These are phyloP conservation scores for Quercus agrifolia DNA, from an alignment of 306 rosid species.

Conservation along the genomic window DNA sequence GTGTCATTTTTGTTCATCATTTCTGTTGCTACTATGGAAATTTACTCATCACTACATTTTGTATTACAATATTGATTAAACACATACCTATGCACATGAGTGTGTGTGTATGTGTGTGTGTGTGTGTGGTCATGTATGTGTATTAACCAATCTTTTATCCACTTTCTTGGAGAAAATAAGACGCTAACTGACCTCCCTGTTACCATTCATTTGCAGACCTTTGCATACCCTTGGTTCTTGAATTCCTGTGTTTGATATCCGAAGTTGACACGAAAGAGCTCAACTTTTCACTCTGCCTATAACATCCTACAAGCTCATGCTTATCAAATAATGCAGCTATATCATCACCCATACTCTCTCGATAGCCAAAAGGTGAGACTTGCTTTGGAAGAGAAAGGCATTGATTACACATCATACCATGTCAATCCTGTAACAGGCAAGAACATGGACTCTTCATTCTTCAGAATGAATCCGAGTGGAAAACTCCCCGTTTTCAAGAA, in stretches of 20 bases:
- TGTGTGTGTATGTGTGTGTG: too few species aligned
- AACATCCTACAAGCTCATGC: constrained; percentile 16
- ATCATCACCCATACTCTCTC: constrained; percentile 90
- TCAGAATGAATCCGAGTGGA: constrained; percentile 70
- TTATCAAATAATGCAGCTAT: constrained; percentile 68
- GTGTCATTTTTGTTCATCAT: not conserved
- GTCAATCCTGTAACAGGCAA: constrained; percentile 87
- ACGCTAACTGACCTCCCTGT: constrained; percentile 3
- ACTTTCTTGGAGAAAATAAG: not conserved
- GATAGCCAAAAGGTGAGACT: constrained; percentile 92
- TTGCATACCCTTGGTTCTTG: not conserved
- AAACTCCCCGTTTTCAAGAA: constrained; percentile 86
- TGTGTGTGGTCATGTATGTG: not conserved
- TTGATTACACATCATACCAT: constrained; percentile 88
- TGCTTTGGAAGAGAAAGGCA: constrained; percentile 83
- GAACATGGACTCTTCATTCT: constrained; percentile 77
- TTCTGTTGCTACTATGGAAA: not conserved
- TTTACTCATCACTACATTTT: not conserved
- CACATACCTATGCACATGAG: not conserved
- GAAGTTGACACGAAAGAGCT: constrained; percentile 11
- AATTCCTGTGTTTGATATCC: constrained; percentile 6
- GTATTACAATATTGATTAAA: not conserved
- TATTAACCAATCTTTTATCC: not conserved
- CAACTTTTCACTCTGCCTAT: constrained; percentile 10
- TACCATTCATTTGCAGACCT: constrained; percentile 36